These are phyloP conservation scores for Colletotrichum liaoningense DNA, from an alignment of 2,329 filamentous ascomycete genomes.

Conservation along the genomic window DNA sequence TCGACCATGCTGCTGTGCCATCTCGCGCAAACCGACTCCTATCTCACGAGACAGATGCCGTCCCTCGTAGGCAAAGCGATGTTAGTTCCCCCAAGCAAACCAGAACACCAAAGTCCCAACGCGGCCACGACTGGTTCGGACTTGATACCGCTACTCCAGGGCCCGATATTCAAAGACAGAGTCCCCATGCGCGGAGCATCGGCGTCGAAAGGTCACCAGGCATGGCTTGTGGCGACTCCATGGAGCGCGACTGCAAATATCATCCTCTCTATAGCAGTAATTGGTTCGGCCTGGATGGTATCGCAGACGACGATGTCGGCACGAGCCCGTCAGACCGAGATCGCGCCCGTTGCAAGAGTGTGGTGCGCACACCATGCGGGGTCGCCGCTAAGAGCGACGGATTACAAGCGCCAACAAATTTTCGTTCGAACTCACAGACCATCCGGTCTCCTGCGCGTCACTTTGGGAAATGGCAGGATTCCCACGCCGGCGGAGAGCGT, in stretches of 20 bases:
- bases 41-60: not conserved
- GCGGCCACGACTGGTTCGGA: conserved; percentile 32
- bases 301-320: not conserved
- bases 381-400: conserved; percentile 20
- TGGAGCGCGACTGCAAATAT: not conserved
- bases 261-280: conserved; percentile 10
- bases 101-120: not conserved
- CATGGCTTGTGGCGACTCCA: not conserved
- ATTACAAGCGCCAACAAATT: conserved; percentile 26
- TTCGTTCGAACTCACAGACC: not conserved
- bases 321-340: not conserved
- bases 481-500: conserved; percentile 5
- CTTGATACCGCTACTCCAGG: conserved; percentile 6
- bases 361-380: conserved; percentile 11
- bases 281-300: conserved; percentile 32
- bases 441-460: conserved; percentile 3
- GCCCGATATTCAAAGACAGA: not conserved
- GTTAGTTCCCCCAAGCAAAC: not conserved
- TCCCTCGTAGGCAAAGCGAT: not conserved
- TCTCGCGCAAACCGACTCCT: not conserved
- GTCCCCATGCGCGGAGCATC: not conserved
- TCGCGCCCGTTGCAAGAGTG: not conserved
- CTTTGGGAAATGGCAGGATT: conserved; percentile 1
- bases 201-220: not conserved
- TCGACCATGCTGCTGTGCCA: not conserved